Evolutionary conservation across 495 filamentous ascomycete species (phyloP).

Genomic region (Penicillium coffeae): DNA sequence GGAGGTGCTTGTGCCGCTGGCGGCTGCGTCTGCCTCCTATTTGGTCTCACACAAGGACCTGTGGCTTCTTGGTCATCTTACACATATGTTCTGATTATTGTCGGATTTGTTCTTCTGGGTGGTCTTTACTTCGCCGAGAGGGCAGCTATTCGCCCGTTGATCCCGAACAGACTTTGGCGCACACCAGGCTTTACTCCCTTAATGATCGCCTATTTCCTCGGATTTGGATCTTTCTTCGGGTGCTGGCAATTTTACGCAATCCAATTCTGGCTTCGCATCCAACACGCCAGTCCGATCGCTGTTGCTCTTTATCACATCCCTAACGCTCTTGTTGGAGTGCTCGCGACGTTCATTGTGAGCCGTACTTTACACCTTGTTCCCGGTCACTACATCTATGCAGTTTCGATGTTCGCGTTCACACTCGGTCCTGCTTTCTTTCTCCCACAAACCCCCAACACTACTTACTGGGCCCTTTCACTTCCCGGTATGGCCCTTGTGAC

Average conservation of each 20-base stretch:
- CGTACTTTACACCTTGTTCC: slow-evolving; percentile 40
- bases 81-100: slow-evolving; percentile 22
- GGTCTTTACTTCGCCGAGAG: slow-evolving; percentile 25
- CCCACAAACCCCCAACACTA: slow-evolving; percentile 24
- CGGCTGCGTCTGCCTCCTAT: slow-evolving; percentile 27
- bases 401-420: slow-evolving; percentile 26
- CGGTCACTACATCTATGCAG: slow-evolving; percentile 43
- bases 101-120: slow-evolving; percentile 18
- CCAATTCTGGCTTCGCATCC: slow-evolving; percentile 44
- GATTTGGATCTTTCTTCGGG: slow-evolving; percentile 41
- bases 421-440: slow-evolving; percentile 30
- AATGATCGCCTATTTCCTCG: slow-evolving; percentile 42
- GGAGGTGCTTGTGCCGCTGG: slow-evolving; percentile 21
- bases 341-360: slow-evolving; percentile 41
- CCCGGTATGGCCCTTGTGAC: slow-evolving; percentile 24
- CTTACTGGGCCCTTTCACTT: slow-evolving; percentile 29
- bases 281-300: slow-evolving; percentile 32
- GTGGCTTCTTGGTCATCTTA: slow-evolving; percentile 26
- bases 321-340: slow-evolving; percentile 37
- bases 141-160: slow-evolving; percentile 19
- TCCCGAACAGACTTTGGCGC: slow-evolving; percentile 26
- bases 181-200: slow-evolving; percentile 42
- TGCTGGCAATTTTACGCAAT: slow-evolving; percentile 48
- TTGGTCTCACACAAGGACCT: slow-evolving; percentile 27
- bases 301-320: slow-evolving; percentile 41